Evolutionary conservation across 495 filamentous ascomycete species (phyloP).

Genomic region (Penicillium cinerascens): DNA sequence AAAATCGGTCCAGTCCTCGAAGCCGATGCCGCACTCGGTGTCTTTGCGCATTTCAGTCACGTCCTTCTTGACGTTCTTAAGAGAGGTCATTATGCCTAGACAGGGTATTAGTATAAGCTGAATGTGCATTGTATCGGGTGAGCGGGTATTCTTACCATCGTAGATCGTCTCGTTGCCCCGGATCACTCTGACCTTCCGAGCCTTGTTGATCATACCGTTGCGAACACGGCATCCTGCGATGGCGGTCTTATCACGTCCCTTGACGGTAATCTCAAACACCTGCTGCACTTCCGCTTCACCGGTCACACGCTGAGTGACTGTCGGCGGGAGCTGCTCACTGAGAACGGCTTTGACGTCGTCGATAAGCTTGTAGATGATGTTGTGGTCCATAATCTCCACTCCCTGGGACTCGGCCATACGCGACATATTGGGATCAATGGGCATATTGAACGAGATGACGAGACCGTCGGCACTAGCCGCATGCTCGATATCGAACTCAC

Average conservation of each 20-base stretch:
- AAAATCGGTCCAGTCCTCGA: constrained; percentile 76
- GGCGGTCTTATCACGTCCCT: constrained; percentile 60
- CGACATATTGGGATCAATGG: constrained; percentile 63
- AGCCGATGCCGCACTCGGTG: constrained; percentile 85
- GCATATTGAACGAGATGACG: constrained; percentile 84
- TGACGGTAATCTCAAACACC: constrained; percentile 78
- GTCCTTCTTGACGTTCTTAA: constrained; percentile 93
- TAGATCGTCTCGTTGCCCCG: constrained; percentile 67
- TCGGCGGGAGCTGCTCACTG: constrained; percentile 62
- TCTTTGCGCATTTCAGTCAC: constrained; percentile 85
- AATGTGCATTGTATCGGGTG: not conserved
- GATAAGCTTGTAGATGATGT: constrained; percentile 86
- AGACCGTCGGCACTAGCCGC: constrained; percentile 64
- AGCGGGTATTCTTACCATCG: constrained; percentile 61
- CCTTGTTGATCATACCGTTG: constrained; percentile 66
- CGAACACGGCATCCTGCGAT: constrained; percentile 87
- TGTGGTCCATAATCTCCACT: constrained; percentile 79
- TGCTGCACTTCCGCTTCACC: constrained; percentile 87
- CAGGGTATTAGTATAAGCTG: not conserved
- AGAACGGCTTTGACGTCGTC: constrained; percentile 74
- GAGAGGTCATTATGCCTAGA: constrained; percentile 67
- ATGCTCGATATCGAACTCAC: constrained; percentile 87
- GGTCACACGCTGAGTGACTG: constrained; percentile 61
- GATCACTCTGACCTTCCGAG: constrained; percentile 65
- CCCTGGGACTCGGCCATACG: constrained; percentile 63